phyloP scores from a whole-genome alignment of 495 filamentous ascomycete species.

The Penicillium samsonianum region DNA sequence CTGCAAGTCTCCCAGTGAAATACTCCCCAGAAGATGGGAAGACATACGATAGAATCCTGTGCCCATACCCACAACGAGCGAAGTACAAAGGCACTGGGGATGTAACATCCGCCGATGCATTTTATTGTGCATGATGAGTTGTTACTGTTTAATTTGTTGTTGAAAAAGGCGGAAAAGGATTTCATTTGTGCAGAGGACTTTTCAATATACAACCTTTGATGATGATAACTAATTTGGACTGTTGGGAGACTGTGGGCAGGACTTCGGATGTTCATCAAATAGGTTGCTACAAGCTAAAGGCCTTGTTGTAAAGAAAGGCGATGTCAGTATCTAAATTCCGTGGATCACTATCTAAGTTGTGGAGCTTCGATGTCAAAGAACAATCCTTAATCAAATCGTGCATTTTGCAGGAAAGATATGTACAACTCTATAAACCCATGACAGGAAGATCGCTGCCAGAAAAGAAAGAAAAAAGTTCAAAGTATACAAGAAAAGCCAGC shows the following conservation, averaged over 20 bases:
- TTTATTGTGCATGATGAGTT: background rate
- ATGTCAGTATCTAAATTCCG: background rate
- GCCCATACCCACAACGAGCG: background rate
- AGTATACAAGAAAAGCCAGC: slow-evolving; percentile 11
- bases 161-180: no score
- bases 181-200: no score
- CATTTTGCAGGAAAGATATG: slow-evolving; percentile 21
- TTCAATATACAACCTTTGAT: no score
- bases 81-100: background rate
- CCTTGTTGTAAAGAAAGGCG: no score
- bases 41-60: background rate
- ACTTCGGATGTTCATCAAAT: no score
- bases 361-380: background rate
- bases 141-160: no score
- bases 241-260: no score
- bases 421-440: slow-evolving; percentile 15
- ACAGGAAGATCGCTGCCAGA: slow-evolving; percentile 8
- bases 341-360: background rate
- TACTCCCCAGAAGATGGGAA: background rate
- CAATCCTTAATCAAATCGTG: slow-evolving; percentile 5
- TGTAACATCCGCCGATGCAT: background rate
- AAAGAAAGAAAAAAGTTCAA: background rate
- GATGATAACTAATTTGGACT: no score
- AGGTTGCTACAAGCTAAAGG: no score
- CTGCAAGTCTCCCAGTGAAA: background rate